Conservation (phyloP, 2,329 filamentous ascomycete species). For the Metarhizium anisopliae region DNA sequence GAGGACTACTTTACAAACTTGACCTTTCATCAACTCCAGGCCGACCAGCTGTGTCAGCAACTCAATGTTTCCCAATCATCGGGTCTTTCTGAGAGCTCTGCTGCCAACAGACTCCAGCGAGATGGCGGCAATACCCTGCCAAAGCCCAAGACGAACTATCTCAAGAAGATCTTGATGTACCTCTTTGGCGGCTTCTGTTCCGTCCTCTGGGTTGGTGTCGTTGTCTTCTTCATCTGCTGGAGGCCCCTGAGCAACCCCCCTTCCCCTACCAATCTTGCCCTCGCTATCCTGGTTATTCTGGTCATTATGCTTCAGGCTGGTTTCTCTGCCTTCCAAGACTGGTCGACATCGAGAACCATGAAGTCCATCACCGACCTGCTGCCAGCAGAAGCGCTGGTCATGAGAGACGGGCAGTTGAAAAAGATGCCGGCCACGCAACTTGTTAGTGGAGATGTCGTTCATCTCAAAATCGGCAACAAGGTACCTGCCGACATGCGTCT, state of each 20-base stretch:
- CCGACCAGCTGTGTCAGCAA: slow-evolving; percentile 27
- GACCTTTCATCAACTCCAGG: slow-evolving; percentile 26
- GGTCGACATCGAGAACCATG: slow-evolving; percentile 37
- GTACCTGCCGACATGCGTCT: slow-evolving; percentile 39
- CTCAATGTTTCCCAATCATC: slow-evolving; percentile 24
- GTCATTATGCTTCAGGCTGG: slow-evolving; percentile 37
- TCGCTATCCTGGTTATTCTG: slow-evolving; percentile 36
- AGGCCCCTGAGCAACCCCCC: slow-evolving; percentile 35
- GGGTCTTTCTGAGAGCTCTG: slow-evolving; percentile 26
- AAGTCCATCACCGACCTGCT: slow-evolving; percentile 36
- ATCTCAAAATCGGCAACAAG: slow-evolving; percentile 36
- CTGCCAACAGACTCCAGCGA: slow-evolving; percentile 24
- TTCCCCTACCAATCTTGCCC: slow-evolving; percentile 31
- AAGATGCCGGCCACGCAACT: slow-evolving; percentile 32
- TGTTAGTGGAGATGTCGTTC: slow-evolving; percentile 36
- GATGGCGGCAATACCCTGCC: slow-evolving; percentile 34
- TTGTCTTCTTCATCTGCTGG: slow-evolving; percentile 41
- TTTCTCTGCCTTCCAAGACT: slow-evolving; percentile 39
- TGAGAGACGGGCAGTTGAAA: slow-evolving; percentile 33
- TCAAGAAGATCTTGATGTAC: slow-evolving; percentile 30
- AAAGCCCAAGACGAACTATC: slow-evolving; percentile 32
- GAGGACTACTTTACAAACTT: slow-evolving; percentile 35
- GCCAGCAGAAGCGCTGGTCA: slow-evolving; percentile 31
- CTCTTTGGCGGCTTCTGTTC: slow-evolving; percentile 40
- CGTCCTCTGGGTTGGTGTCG: slow-evolving; percentile 35